Evolutionary conservation across 345 rosid species (phyloP), one percentile per base, ranked within the genome.

Genomic region (Microthlaspi erraticum): DNA sequence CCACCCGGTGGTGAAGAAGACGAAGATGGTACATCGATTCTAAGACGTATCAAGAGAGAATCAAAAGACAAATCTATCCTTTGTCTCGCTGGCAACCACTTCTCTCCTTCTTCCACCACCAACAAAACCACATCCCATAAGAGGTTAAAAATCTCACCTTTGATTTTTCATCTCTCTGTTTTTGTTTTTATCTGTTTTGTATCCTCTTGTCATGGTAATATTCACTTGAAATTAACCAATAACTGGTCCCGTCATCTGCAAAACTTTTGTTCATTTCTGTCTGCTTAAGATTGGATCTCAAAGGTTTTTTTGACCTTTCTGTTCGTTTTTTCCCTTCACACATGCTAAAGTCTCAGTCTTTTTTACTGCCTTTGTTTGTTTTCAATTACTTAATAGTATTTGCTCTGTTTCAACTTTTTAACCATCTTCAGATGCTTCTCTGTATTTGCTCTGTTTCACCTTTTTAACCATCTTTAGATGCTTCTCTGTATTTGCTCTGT

Each of bases 1-100:
- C 98, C 89, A 11, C 99, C 99, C n/a, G n/a, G n/a, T 42, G 58
- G 16, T 8, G 65, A 70, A 8, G 75, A 74, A 11, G 43, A 69
- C 5, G 77, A 45, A 43, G 81, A 78, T 73, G 81, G 84, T 84
- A 72, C 72, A 68, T 18, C 64, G 6, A 42, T 42, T 1, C 50
- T 60, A 46, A 62, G 59, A 57, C 71, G 26, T 14, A 57, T 46
- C 63, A 50, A 61, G 29, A 71, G 50, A 23, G 84, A 78, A 61
- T 77, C 76, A 34, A 81, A 86, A 42, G 78, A 78, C 32, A 77
- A 80, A 54, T 78, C 79, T 71, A 70, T 82, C 66, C 84, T 80
- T 33, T 81, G 81, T 64, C 81, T 84, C 9, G 10, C 55, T 52
- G 80, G 83, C 36, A 75, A 74, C 45, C 45, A 57, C 65, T 77